These are phyloP conservation scores for Hymenoscyphus occultus DNA, from an alignment of 2,329 filamentous ascomycete species.

Conservation along the genomic window DNA sequence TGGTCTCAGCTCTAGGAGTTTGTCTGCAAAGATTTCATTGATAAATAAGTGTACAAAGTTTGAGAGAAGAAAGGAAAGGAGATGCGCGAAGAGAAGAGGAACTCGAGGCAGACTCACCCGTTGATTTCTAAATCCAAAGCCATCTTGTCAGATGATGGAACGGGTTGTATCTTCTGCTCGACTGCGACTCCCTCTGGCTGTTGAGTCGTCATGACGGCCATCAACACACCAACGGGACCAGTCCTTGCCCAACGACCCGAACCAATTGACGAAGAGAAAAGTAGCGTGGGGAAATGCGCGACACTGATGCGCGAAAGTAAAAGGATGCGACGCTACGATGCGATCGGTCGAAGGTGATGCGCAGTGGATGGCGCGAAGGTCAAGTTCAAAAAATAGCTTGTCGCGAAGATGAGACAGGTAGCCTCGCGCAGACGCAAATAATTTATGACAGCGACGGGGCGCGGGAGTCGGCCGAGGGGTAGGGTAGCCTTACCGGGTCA, in stretches of 20 bases:
- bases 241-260: conserved; percentile 1
- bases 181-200: conserved; percentile 35
- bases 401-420: not conserved
- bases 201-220: conserved; percentile 54
- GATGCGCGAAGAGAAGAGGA: conserved; percentile 23
- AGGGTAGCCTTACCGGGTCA: not conserved
- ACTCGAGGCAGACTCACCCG: conserved; percentile 52
- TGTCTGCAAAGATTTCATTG: conserved; percentile 34
- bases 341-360: not conserved
- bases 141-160: conserved; percentile 48
- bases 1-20: conserved; percentile 33
- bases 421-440: not conserved
- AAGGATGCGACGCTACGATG: conserved; percentile 1
- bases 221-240: conserved; percentile 36
- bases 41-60: conserved; percentile 35
- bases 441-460: not conserved
- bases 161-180: conserved; percentile 51
- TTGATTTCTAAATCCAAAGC: conserved; percentile 52
- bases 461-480: not conserved
- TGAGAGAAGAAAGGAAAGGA: conserved; percentile 21
- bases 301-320: not conserved
- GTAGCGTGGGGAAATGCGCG: not conserved
- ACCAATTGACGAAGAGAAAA: not conserved
- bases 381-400: not conserved
- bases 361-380: not conserved